These are phyloP conservation scores for Aspergillus aculeatinus DNA, from an alignment of 2,329 filamentous ascomycete species.

Conservation along the genomic window DNA sequence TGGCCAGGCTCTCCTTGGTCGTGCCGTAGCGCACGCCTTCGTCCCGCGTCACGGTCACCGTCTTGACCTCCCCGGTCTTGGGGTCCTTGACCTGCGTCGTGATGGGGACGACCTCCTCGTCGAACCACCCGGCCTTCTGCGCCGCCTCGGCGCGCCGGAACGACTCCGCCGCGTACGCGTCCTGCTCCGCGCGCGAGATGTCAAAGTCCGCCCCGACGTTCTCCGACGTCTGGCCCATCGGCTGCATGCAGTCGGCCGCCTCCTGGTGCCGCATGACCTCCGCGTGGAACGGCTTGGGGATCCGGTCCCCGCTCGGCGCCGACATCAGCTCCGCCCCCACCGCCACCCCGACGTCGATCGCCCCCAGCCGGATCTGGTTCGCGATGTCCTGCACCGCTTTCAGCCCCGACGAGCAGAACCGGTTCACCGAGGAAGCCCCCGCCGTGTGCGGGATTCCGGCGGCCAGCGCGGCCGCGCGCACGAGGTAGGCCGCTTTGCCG, in stretches of 20 bases:
- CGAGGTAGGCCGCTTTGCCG: constrained; percentile 82
- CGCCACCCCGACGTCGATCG: constrained; percentile 84
- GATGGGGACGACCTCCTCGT: constrained; percentile 92
- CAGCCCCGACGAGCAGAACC: constrained; percentile 95
- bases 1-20: constrained; percentile 74
- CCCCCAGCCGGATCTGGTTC: constrained; percentile 74
- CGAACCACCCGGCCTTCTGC: constrained; percentile 87
- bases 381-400: constrained; percentile 95
- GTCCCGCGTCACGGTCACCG: constrained; percentile 77
- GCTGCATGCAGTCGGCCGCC: constrained; percentile 80
- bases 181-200: constrained; percentile 76
- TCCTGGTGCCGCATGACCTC: constrained; percentile 75
- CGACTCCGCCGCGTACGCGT: constrained; percentile 81
- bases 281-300: constrained; percentile 73
- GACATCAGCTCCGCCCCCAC: constrained; percentile 90
- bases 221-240: constrained; percentile 98
- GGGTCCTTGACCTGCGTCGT: constrained; percentile 77
- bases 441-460: constrained; percentile 93
- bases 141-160: constrained; percentile 84
- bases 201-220: constrained; percentile 91
- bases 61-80: constrained; percentile 73
- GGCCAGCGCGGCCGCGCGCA: constrained; percentile 81
- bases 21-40: constrained; percentile 91
- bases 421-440: constrained; percentile 78
- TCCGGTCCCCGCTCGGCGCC: constrained; percentile 61